Conservation (phyloP, 2,329 filamentous ascomycete species). For the Ophidiomyces ophidiicola region DNA sequence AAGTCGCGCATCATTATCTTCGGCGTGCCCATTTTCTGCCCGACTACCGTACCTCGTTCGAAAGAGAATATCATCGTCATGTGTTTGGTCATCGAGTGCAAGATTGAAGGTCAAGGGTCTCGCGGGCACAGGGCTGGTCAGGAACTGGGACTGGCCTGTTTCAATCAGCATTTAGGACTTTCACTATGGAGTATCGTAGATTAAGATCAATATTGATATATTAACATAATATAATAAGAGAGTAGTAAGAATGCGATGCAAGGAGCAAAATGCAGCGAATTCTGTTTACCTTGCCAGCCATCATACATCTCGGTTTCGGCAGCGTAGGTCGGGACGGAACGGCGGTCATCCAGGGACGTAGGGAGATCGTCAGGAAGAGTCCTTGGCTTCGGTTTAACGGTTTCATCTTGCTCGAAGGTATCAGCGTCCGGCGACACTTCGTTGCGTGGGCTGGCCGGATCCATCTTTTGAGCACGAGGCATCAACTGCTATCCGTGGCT, state of each 20-base stretch:
- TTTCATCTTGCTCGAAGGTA: constrained; percentile 7
- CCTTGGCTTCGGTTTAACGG: constrained; percentile 18
- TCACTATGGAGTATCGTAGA: no score
- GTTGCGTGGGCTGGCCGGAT: constrained; percentile 24
- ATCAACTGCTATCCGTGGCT: constrained; percentile 5
- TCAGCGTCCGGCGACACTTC: constrained; percentile 18
- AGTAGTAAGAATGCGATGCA: no score
- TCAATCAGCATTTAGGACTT: neutral
- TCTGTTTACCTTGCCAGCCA: constrained; percentile 76
- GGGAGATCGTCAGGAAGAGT: constrained; percentile 73
- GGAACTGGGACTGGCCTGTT: constrained; percentile 84
- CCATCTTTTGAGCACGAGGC: constrained; percentile 20
- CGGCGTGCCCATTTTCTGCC: constrained; percentile 23
- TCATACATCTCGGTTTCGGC: constrained; percentile 96
- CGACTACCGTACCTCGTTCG: constrained; percentile 24
- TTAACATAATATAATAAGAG: no score
- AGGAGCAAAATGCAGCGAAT: no score
- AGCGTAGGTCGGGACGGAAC: constrained; percentile 52
- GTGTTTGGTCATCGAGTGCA: constrained; percentile 63
- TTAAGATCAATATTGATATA: no score
- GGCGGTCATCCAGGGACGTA: constrained; percentile 79
- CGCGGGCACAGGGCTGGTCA: constrained; percentile 72
- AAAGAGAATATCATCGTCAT: constrained; percentile 49
- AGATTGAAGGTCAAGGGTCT: constrained; percentile 80
- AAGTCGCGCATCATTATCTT: constrained; percentile 73